Evolutionary conservation across 768 basidiomycete species (phyloP).

Genomic region (Gautieria morchelliformis): DNA sequence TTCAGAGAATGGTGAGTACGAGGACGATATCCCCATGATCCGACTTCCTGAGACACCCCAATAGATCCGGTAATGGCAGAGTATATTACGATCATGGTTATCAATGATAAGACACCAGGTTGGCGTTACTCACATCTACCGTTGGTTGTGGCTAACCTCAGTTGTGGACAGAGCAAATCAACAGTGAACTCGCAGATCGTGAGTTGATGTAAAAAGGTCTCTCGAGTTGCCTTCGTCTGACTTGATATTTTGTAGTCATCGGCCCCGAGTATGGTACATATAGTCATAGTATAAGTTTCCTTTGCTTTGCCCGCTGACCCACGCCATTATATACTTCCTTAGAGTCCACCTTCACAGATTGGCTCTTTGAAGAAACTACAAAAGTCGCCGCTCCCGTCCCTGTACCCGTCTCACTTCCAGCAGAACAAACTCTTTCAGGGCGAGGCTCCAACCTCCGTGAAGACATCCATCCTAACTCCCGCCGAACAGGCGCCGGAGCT

Average conservation of each 20-base stretch:
- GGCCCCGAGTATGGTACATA: slow-evolving; percentile 71
- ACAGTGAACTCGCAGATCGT: slow-evolving; percentile 81
- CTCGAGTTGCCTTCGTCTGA: neutral
- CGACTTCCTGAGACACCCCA: neutral
- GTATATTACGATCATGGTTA: slow-evolving; percentile 92
- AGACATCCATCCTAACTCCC: neutral
- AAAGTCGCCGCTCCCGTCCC: slow-evolving; percentile 39
- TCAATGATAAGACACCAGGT: slow-evolving; percentile 82
- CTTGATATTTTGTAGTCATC: slow-evolving; percentile 37
- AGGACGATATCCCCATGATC: neutral
- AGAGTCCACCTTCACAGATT: slow-evolving; percentile 82
- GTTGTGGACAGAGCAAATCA: slow-evolving; percentile 60
- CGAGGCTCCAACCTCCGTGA: neutral
- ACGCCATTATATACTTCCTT: slow-evolving; percentile 3
- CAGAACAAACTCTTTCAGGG: neutral
- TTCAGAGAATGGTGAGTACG: slow-evolving; percentile 2
- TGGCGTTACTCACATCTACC: neutral
- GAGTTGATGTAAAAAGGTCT: slow-evolving; percentile 8
- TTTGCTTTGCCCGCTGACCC: slow-evolving; percentile 7
- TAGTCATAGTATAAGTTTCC: neutral
- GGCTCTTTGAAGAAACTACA: slow-evolving; percentile 76
- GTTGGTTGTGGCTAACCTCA: slow-evolving; percentile 1
- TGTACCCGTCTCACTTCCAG: neutral
- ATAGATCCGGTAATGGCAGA: slow-evolving; percentile 87
- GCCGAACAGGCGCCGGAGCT: neutral